Evolutionary conservation across 441 rosid species (phyloP).

Genomic region (Raphanus hybrid): DNA sequence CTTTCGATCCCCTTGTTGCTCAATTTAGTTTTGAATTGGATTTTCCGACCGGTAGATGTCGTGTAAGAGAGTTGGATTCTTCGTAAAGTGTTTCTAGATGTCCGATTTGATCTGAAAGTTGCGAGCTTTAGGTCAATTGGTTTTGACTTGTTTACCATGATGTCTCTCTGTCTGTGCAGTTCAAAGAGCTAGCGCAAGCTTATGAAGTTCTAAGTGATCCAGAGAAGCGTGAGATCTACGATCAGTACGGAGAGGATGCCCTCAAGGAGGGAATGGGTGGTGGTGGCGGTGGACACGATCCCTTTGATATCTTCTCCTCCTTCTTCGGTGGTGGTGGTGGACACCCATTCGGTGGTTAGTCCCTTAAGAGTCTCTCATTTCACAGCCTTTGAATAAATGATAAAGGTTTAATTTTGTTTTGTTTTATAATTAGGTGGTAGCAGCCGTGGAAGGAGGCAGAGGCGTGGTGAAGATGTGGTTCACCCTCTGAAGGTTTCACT

Average conservation of each 20-base stretch:
- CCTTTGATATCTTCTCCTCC: slow-evolving; percentile 79
- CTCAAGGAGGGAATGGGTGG: slow-evolving; percentile 91
- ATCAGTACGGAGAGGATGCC: slow-evolving; percentile 96
- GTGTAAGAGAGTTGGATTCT: slow-evolving; percentile 18
- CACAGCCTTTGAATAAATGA: neutral
- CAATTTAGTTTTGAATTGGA: slow-evolving; percentile 11
- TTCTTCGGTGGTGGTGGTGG: slow-evolving; percentile 78
- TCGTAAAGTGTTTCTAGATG: neutral
- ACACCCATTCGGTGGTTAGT: slow-evolving; percentile 74
- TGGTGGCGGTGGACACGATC: slow-evolving; percentile 70
- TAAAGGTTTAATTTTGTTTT: neutral
- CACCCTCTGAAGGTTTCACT: slow-evolving; percentile 74
- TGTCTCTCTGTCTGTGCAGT: slow-evolving; percentile 47
- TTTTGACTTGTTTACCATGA: neutral
- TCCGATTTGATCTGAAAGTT: slow-evolving; percentile 31
- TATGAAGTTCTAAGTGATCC: slow-evolving; percentile 92
- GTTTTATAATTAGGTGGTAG: slow-evolving; percentile 55
- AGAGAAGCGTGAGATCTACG: slow-evolving; percentile 90
- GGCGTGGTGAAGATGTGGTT: slow-evolving; percentile 80
- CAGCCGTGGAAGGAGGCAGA: slow-evolving; percentile 77
- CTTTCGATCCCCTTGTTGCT: neutral
- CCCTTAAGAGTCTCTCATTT: too few relatives aligned
- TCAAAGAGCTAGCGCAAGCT: slow-evolving; percentile 95
- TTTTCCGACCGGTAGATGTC: slow-evolving; percentile 1
- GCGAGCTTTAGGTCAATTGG: slow-evolving; percentile 29